Evolutionary conservation across 352 stramenopile species (phyloP).

Genomic region (Globisporangium splendens): DNA sequence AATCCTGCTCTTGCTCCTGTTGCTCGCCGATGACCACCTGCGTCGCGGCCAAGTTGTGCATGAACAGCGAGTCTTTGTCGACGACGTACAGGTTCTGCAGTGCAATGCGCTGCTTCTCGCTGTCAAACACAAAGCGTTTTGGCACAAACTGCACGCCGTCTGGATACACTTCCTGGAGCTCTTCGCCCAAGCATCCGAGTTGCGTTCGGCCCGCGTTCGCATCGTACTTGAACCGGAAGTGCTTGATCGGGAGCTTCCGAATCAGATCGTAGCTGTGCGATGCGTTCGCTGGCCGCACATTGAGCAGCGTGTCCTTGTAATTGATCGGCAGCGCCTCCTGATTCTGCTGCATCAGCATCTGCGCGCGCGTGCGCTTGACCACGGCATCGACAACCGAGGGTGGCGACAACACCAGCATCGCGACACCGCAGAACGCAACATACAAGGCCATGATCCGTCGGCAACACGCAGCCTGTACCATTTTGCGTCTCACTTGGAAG

Average conservation of each 20-base stretch:
- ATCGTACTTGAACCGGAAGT: slow-evolving; percentile 83
- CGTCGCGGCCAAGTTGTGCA: slow-evolving; percentile 88
- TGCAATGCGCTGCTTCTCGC: slow-evolving; percentile 46
- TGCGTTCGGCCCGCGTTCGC: slow-evolving; percentile 59
- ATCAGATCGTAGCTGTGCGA: slow-evolving; percentile 47
- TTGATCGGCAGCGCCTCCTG: slow-evolving; percentile 13
- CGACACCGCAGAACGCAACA: too few species aligned
- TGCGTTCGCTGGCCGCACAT: slow-evolving; percentile 39
- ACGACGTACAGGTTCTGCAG: slow-evolving; percentile 84
- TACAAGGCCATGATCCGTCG: too few species aligned
- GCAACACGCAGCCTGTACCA: too few species aligned
- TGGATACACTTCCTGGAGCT: slow-evolving; percentile 52
- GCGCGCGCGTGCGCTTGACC: slow-evolving; percentile 15
- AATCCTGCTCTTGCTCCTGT: slow-evolving; percentile 18
- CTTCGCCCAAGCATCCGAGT: slow-evolving; percentile 64
- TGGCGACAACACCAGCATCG: too few species aligned
- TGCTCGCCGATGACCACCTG: slow-evolving; percentile 74
- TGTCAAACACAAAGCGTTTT: slow-evolving; percentile 53
- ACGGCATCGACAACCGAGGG: neutral
- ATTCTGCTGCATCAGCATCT: slow-evolving; percentile 10
- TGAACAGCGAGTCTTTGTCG: slow-evolving; percentile 89
- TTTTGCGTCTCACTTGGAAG: too few species aligned
- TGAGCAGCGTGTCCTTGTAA: slow-evolving; percentile 46
- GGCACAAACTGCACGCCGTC: slow-evolving; percentile 70
- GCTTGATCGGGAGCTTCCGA: slow-evolving; percentile 45